Evolutionary conservation across 2,329 filamentous ascomycete genomes (phyloP).

Genomic region (Aspergillus pseudoterreus): DNA sequence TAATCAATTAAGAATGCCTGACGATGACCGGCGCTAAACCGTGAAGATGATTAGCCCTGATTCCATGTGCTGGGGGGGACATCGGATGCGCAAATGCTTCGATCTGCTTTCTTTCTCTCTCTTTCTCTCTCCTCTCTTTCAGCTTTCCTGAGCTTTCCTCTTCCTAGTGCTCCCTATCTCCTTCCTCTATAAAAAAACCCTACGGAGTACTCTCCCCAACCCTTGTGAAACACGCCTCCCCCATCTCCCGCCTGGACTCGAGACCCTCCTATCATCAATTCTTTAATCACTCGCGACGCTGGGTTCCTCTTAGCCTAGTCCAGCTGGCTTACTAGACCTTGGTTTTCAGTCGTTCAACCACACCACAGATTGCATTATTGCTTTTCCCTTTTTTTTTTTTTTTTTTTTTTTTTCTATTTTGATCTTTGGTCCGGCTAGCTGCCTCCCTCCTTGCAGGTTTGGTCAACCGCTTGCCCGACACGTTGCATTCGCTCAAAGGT

Average conservation of each 20-base stretch:
- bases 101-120: not conserved
- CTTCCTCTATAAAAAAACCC: not conserved
- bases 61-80: too few relatives aligned
- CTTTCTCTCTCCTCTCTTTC: slow-evolving; percentile 7
- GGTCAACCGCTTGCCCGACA: slow-evolving; percentile 11
- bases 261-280: too few relatives aligned
- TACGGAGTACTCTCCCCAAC: too few relatives aligned
- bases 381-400: not conserved
- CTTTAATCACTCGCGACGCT: too few relatives aligned
- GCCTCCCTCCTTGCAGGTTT: slow-evolving; percentile 18
- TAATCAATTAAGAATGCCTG: slow-evolving; percentile 3
- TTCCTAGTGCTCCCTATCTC: not conserved
- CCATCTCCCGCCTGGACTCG: too few relatives aligned
- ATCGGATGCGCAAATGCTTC: not conserved
- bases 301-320: too few relatives aligned
- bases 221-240: too few relatives aligned
- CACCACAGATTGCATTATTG: not conserved
- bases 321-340: too few relatives aligned
- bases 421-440: not conserved
- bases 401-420: not conserved
- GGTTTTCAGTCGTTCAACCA: too few relatives aligned
- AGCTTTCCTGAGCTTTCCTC: slow-evolving; percentile 2
- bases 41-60: slow-evolving; percentile 4
- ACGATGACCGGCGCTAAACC: slow-evolving; percentile 5
- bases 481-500: slow-evolving; percentile 14